These are phyloP conservation scores for Neurospora sp. DNA, from an alignment of 495 filamentous ascomycete genomes.

Conservation along the genomic window DNA sequence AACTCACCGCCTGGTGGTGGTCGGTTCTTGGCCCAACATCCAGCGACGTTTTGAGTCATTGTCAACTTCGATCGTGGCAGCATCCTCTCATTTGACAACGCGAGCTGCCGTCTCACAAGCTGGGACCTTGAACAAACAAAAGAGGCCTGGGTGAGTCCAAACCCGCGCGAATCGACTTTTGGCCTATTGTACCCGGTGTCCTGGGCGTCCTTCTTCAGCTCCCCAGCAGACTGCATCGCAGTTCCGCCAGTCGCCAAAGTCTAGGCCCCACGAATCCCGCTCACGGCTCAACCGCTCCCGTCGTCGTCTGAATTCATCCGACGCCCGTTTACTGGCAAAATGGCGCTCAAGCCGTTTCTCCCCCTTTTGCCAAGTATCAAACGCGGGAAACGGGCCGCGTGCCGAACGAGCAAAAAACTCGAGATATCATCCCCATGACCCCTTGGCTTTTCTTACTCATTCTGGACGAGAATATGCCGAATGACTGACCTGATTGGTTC, in stretches of 20 bases:
- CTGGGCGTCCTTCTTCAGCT: background rate
- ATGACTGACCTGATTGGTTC: background rate
- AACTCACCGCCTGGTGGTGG: background rate
- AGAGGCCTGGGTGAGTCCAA: background rate
- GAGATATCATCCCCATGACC: background rate
- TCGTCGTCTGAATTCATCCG: background rate
- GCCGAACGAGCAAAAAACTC: background rate
- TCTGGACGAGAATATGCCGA: background rate
- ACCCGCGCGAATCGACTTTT: background rate
- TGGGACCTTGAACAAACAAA: background rate
- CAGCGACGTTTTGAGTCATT: background rate
- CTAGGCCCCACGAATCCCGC: background rate
- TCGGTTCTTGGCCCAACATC: background rate
- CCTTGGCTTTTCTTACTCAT: background rate
- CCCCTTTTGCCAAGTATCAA: background rate
- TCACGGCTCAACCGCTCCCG: background rate
- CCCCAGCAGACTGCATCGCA: background rate
- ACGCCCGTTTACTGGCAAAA: background rate
- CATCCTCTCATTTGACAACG: background rate
- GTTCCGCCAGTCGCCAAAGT: background rate
- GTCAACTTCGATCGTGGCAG: background rate
- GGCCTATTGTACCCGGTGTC: background rate
- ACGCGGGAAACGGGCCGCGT: slow-evolving; percentile 5
- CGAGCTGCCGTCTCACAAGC: background rate
- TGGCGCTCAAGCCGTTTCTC: background rate